phyloP scores from a whole-genome alignment of 331 rosid species.

The Quercus tomentella region DNA sequence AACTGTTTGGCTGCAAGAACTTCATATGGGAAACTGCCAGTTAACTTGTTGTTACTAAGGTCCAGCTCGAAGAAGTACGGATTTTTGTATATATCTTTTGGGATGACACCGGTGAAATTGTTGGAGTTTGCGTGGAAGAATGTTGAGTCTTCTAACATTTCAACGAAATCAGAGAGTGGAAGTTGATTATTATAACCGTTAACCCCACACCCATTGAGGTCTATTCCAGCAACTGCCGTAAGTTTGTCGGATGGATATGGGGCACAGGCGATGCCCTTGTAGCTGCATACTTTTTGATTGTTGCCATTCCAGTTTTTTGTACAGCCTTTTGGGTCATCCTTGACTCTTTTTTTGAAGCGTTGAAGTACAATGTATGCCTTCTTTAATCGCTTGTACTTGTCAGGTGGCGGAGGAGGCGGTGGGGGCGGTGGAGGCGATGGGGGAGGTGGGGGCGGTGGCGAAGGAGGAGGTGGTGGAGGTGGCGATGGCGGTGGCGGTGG shows the following conservation, averaged over 20 bases:
- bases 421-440: background rate
- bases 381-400: no score
- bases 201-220: slow-evolving; percentile 38
- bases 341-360: slow-evolving; percentile 9
- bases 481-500: background rate
- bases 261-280: slow-evolving; percentile 37
- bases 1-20: slow-evolving; percentile 17
- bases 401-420: rapidly evolving
- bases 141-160: slow-evolving; percentile 30
- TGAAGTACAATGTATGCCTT: slow-evolving; percentile 16
- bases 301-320: slow-evolving; percentile 13
- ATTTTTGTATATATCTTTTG: background rate
- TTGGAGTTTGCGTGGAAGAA: slow-evolving; percentile 79
- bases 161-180: slow-evolving; percentile 23
- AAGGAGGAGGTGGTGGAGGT: background rate
- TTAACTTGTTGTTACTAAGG: slow-evolving; percentile 57
- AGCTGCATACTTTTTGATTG: background rate
- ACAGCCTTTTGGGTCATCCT: background rate
- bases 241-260: background rate
- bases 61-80: slow-evolving; percentile 68
- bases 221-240: slow-evolving; percentile 39
- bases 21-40: slow-evolving; percentile 35
- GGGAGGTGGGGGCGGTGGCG: background rate
- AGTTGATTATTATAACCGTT: background rate
- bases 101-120: slow-evolving; percentile 36